Percentiles rank a stretch among this genome's conserved stretches.
These are phyloP conservation scores for Primulina eburnea DNA, from an alignment of 257 asterid genomes.

Conservation along the genomic window DNA sequence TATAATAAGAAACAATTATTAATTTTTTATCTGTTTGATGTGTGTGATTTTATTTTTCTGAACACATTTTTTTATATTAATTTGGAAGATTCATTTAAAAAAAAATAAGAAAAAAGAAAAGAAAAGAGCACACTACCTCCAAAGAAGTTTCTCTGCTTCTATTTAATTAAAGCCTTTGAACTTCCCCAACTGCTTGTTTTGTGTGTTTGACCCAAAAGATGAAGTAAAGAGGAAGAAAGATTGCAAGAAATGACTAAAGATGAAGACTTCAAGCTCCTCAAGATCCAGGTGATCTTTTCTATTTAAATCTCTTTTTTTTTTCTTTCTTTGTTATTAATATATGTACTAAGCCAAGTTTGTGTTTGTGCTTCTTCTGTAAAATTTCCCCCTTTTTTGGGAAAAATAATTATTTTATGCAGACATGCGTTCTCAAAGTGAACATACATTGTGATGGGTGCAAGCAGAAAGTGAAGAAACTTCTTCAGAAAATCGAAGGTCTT, in stretches of 20 bases:
- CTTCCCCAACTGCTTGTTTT: background rate
- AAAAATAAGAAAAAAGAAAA: background rate
- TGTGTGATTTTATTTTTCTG: no score
- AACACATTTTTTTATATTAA: no score
- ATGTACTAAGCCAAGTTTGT: background rate
- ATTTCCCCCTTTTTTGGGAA: background rate
- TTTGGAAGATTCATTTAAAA: background rate
- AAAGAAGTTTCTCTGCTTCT: constrained; percentile 22
- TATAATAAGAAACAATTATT: no score
- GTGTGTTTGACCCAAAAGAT: background rate
- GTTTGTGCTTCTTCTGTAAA: background rate
- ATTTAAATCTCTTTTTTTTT: background rate
- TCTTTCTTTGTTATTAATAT: background rate
- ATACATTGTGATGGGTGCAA: constrained; percentile 91
- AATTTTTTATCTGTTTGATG: no score
- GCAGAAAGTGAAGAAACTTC: constrained; percentile 83
- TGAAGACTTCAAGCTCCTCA: constrained; percentile 84
- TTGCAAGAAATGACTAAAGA: constrained; percentile 67
- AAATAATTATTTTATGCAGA: constrained; percentile 33
- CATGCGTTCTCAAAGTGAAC: constrained; percentile 79
- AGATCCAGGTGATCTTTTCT: constrained; percentile 65
- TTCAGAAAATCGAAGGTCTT: constrained; percentile 78
- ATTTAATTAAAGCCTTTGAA: constrained; percentile 20
- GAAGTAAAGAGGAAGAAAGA: background rate
- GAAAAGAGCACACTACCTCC: constrained; percentile 1